A percentile compares a stretch with the other conserved stretches of the same genome.
Evolutionary conservation across 2,329 filamentous ascomycete species (phyloP).

Genomic region (Setomelanomma holmii): DNA sequence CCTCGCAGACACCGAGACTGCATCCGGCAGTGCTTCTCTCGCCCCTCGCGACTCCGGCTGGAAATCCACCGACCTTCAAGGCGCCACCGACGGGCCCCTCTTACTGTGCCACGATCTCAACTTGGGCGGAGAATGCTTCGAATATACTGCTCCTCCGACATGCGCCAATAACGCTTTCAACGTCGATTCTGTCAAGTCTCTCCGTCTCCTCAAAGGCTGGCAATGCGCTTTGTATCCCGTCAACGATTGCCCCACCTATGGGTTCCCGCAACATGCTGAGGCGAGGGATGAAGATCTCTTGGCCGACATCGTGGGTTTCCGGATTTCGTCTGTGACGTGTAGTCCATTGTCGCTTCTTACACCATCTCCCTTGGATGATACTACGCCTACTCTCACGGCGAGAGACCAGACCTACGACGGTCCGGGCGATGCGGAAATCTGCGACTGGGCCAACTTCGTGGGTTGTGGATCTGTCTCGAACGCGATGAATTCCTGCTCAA

Average conservation of each 20-base stretch:
- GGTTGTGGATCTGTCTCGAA: neutral
- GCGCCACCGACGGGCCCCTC: too few species aligned
- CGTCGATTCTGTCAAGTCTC: conserved; percentile 4
- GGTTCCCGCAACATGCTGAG: neutral
- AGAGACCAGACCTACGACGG: neutral
- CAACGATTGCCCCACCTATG: neutral
- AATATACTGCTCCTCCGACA: neutral
- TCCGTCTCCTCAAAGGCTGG: neutral
- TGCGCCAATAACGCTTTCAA: conserved; percentile 6
- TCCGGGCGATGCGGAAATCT: neutral
- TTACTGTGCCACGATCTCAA: neutral
- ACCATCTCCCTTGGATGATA: neutral
- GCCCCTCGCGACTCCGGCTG: too few species aligned
- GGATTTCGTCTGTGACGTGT: neutral
- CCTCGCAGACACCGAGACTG: too few species aligned
- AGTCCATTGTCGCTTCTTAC: neutral
- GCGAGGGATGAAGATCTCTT: neutral
- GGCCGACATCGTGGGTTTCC: neutral
- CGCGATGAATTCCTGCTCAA: neutral
- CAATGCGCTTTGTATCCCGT: neutral
- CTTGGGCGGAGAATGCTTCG: neutral
- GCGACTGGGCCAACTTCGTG: neutral
- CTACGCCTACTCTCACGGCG: neutral
- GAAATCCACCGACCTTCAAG: too few species aligned
- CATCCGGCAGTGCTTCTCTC: too few species aligned